These are phyloP conservation scores for Colletotrichum sp. DNA, from an alignment of 2,329 filamentous ascomycete genomes.

Conservation along the genomic window DNA sequence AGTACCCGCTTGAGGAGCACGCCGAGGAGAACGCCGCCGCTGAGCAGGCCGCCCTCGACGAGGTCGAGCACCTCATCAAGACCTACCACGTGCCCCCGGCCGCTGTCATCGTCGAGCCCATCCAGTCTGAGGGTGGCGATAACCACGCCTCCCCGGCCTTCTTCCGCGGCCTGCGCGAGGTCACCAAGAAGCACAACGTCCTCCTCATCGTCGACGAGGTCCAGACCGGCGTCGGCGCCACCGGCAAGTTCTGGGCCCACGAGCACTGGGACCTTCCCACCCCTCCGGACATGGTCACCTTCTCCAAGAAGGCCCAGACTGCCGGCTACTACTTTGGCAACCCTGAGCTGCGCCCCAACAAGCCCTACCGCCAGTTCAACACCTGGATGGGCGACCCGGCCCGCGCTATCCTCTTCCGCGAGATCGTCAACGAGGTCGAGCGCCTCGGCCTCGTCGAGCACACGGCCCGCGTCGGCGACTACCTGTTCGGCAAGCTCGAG, in stretches of 20 bases:
- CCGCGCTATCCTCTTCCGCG: conserved; percentile 83
- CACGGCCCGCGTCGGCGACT: conserved; percentile 79
- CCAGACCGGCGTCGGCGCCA: conserved; percentile 91
- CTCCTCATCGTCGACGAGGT: conserved; percentile 94
- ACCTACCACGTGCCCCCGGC: conserved; percentile 81
- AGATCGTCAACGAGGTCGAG: conserved; percentile 83
- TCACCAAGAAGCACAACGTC: conserved; percentile 79
- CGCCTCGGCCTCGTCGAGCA: conserved; percentile 77
- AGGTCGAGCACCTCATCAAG: conserved; percentile 82
- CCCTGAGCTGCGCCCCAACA: conserved; percentile 81
- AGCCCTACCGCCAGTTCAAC: conserved; percentile 96
- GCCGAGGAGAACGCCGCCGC: conserved; percentile 80
- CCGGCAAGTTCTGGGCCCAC: conserved; percentile 95
- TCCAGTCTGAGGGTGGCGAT: conserved; percentile 93
- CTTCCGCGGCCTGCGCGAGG: conserved; percentile 81
- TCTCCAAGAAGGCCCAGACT: conserved; percentile 94
- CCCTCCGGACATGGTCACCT: conserved; percentile 92
- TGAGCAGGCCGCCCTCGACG: conserved; percentile 80
- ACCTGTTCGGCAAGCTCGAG: conserved; percentile 76
- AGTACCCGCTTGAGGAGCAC: conserved; percentile 85
- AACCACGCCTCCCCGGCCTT: conserved; percentile 90
- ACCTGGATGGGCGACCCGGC: conserved; percentile 96
- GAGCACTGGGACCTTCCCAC: conserved; percentile 86
- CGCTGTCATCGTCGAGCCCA: conserved; percentile 85
- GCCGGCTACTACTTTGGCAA: conserved; percentile 92